Evolutionary conservation across 257 asterid genomes (phyloP).

Genomic region (Salvia rosmarinus): DNA sequence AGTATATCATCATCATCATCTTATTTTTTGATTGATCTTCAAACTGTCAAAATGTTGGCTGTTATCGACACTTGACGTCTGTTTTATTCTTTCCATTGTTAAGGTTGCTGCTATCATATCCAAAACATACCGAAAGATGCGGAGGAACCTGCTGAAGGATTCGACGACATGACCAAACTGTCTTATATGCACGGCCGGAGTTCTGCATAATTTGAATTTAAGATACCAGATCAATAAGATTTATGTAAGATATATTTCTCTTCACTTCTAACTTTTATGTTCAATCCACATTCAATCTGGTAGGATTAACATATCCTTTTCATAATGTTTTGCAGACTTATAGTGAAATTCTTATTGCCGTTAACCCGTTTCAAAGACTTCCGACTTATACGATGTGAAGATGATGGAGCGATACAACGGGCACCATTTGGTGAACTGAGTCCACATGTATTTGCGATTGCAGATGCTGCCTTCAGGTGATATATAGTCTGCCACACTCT

Average conservation of each 20-base stretch:
- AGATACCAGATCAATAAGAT: constrained; percentile 78
- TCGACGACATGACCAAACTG: constrained; percentile 88
- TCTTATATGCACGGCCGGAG: constrained; percentile 91
- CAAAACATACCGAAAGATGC: constrained; percentile 68
- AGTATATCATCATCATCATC: background rate
- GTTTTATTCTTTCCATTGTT: constrained; percentile 33
- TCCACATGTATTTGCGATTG: constrained; percentile 90
- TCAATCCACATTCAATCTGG: constrained; percentile 37
- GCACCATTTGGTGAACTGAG: constrained; percentile 72
- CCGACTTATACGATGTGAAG: constrained; percentile 65
- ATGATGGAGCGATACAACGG: constrained; percentile 85
- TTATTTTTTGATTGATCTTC: background rate
- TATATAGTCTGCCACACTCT: constrained; percentile 18
- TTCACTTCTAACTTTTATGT: constrained; percentile 29
- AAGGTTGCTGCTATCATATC: constrained; percentile 60
- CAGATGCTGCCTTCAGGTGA: constrained; percentile 85
- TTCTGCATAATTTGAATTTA: constrained; percentile 71
- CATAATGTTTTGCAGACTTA: constrained; percentile 68
- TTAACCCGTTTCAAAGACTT: constrained; percentile 91
- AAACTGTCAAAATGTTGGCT: background rate
- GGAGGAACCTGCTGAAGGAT: constrained; percentile 71
- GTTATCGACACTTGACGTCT: background rate
- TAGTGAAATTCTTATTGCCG: constrained; percentile 90
- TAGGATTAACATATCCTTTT: constrained; percentile 32
- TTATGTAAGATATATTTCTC: constrained; percentile 56